phyloP scores from a whole-genome alignment of 1,139 yeast species.

The Geotrichum siamense region DNA sequence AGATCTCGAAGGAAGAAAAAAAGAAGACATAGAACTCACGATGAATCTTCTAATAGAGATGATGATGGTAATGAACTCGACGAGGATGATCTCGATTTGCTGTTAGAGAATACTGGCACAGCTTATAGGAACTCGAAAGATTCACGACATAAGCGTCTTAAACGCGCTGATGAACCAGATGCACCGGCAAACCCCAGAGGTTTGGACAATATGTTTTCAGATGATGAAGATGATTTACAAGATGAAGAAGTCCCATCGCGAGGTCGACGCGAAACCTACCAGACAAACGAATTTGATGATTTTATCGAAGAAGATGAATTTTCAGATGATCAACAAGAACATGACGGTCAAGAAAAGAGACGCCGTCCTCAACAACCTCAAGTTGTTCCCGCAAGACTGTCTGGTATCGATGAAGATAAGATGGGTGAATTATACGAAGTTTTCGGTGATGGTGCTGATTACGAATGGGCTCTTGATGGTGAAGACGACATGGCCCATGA shows the following conservation, averaged over 20 bases:
- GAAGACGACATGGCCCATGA: conserved; percentile 41
- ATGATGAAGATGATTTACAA: conserved; percentile 33
- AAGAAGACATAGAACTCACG: conserved; percentile 18
- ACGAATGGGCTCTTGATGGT: conserved; percentile 91
- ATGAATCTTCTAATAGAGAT: conserved; percentile 18
- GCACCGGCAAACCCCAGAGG: conserved; percentile 22
- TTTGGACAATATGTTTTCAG: conserved; percentile 34
- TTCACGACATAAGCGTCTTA: conserved; percentile 60
- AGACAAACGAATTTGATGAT: conserved; percentile 82
- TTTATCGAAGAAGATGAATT: conserved; percentile 96
- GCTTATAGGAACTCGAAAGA: conserved; percentile 12
- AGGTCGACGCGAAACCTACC: conserved; percentile 18
- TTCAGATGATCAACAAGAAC: conserved; percentile 79
- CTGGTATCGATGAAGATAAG: conserved; percentile 85
- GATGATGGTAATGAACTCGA: conserved; percentile 61
- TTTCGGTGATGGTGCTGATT: conserved; percentile 95
- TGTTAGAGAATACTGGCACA: conserved; percentile 83
- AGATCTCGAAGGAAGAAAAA: conserved; percentile 26
- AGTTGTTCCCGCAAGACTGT: conserved; percentile 34
- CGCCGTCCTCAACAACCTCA: conserved; percentile 32
- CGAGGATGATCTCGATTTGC: conserved; percentile 88
- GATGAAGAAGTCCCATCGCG: conserved; percentile 34
- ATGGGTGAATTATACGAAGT: conserved; percentile 89
- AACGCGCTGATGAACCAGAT: conserved; percentile 45
- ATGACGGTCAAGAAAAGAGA: conserved; percentile 26